Conservation (phyloP, 225 moss, liverwort and hornwort species). For the Sphagnum contortum region DNA sequence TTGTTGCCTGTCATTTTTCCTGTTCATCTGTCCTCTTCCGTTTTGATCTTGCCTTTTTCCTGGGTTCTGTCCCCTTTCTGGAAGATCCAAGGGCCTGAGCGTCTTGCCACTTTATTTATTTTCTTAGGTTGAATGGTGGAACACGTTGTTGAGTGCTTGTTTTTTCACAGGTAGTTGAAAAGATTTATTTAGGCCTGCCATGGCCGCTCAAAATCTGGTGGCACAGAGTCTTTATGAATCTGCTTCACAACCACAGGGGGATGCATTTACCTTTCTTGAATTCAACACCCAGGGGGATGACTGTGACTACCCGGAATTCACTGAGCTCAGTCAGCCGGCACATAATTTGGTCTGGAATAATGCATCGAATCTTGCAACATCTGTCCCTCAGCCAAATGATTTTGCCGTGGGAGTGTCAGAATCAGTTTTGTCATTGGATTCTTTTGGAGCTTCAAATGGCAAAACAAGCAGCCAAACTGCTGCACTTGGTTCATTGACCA, state of each 20-base stretch:
- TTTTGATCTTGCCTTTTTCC: too few species aligned
- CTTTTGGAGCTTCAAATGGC: not conserved
- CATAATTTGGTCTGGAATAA: constrained; percentile 47
- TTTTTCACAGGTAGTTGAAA: too few species aligned
- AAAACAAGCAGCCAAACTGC: constrained; percentile 43
- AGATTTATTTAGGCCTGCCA: not conserved
- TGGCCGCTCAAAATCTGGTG: constrained; percentile 46
- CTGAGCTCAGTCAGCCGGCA: constrained; percentile 49
- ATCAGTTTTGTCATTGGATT: constrained; percentile 1
- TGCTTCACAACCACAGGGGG: constrained; percentile 41
- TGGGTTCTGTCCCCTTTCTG: too few species aligned
- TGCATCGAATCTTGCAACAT: constrained; percentile 16
- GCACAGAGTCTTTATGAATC: constrained; percentile 49
- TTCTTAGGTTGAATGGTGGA: too few species aligned
- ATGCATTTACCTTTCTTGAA: constrained; percentile 63
- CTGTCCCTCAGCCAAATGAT: not conserved
- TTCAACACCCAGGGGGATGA: constrained; percentile 63
- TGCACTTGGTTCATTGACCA: constrained; percentile 25
- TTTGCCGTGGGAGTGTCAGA: constrained; percentile 25
- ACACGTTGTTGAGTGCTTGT: too few species aligned
- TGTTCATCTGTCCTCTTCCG: too few species aligned
- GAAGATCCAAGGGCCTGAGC: too few species aligned
- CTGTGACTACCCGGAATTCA: constrained; percentile 58
- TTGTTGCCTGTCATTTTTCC: too few species aligned
- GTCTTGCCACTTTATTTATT: too few species aligned